Conservation (phyloP, 331 rosid species). For the Quercus lobata region DNA sequence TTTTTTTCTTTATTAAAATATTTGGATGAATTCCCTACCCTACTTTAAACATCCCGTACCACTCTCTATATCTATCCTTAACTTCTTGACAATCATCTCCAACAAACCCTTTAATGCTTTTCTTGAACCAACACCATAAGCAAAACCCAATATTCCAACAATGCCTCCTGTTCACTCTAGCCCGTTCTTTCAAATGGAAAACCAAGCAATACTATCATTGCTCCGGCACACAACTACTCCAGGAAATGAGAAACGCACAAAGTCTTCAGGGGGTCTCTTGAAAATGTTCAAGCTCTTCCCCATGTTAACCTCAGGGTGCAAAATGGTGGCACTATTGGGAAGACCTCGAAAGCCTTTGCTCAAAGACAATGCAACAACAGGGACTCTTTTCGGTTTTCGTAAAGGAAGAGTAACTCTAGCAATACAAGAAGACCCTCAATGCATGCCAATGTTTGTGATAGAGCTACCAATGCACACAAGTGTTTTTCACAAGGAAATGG, state of each 20-base stretch:
- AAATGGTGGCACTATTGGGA: slow-evolving; percentile 88
- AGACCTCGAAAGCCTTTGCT: slow-evolving; percentile 71
- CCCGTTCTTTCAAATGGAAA: slow-evolving; percentile 78
- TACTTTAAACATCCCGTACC: slow-evolving; percentile 14
- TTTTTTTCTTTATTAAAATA: no score
- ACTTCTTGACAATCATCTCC: slow-evolving; percentile 4
- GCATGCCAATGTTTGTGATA: slow-evolving; percentile 74
- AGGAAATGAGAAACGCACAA: slow-evolving; percentile 30
- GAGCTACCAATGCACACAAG: slow-evolving; percentile 79
- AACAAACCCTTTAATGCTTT: not conserved
- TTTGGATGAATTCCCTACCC: not conserved
- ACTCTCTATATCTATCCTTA: slow-evolving; percentile 14
- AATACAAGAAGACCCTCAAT: slow-evolving; percentile 88
- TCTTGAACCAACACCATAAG: not conserved
- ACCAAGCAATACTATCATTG: slow-evolving; percentile 56
- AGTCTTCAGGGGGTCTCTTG: slow-evolving; percentile 57
- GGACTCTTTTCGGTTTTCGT: slow-evolving; percentile 79
- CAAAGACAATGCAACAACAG: slow-evolving; percentile 82
- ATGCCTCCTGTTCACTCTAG: slow-evolving; percentile 77
- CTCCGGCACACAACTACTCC: slow-evolving; percentile 41
- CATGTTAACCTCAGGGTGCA: slow-evolving; percentile 85
- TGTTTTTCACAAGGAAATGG: slow-evolving; percentile 82
- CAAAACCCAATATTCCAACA: not conserved
- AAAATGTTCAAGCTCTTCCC: slow-evolving; percentile 84
- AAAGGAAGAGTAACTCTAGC: slow-evolving; percentile 87